Base-by-base conservation (phyloP, 257 asterid species). In the Plantago major region DNA sequence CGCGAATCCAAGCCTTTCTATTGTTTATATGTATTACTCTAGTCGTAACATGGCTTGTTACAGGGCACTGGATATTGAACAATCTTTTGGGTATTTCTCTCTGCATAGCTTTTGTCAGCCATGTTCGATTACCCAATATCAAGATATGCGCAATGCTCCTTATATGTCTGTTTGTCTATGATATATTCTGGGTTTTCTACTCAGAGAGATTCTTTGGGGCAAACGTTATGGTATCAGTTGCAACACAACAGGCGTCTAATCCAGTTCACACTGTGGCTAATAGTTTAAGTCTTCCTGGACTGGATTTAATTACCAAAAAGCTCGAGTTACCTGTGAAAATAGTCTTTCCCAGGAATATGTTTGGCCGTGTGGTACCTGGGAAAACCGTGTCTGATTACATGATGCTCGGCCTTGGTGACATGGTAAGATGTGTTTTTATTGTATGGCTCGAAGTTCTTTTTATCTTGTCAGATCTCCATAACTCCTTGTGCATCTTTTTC, bases 351-450 rank as follows among this genome's bases (percentile, higher is more conserved):
- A 83, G 97, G 78, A 80, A 92, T 76, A 57, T 87, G 80, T 66
- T 90, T 43, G 95, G 97, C 8, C 81, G 93, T 65, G 71, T 74
- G 33, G 81, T 87, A 22, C 97, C 89, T 47, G 97, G 84, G 64
- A 74, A 78, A 63, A 73, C 59, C 71, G 77, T 78, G 63, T 62
- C 83, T 57, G 95, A 87, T 63, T 90, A 79, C 78, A 87, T 90
- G 90, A 90, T 90, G 97, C 90, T 87, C 66, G 96, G 96, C 55
- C 95, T 90, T 42, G 97, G 97, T 62, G 97, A 85, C 76, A 90
- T 90, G 97, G 97, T 84, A 80, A 78, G 76, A 51, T 65, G 8
- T 13, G 17, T 57, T 68, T 44, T 55, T 62, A 26, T 50, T 66
- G 49, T 58, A 33, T 22, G 40, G 40, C 66, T 54, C 54, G 3